phyloP scores from a whole-genome alignment of 2,329 filamentous ascomycete species.

The Fusarium vanettenii region DNA sequence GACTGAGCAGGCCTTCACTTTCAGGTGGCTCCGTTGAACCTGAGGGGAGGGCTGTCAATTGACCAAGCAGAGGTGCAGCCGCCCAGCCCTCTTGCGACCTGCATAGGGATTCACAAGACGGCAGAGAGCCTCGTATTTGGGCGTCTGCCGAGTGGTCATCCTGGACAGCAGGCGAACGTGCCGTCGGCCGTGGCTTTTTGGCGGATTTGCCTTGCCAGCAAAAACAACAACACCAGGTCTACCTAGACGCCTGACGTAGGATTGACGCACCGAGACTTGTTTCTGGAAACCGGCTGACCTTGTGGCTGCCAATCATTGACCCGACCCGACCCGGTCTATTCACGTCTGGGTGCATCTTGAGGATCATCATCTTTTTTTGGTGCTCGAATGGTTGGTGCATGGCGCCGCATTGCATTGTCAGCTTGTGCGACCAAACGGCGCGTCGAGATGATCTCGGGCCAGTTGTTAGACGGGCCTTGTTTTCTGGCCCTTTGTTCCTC shows the following conservation, averaged over 20 bases:
- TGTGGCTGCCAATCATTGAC: conserved; percentile 21
- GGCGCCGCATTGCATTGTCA: neutral
- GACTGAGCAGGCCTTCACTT: neutral
- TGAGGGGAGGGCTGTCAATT: conserved; percentile 12
- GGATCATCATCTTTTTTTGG: conserved; percentile 30
- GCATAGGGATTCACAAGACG: conserved; percentile 1
- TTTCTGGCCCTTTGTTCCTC: neutral
- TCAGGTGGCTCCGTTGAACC: conserved; percentile 18
- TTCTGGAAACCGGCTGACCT: conserved; percentile 30
- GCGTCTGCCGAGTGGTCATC: conserved; percentile 3
- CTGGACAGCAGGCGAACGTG: neutral
- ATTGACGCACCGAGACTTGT: conserved; percentile 36
- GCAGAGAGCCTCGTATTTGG: conserved; percentile 32
- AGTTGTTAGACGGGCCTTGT: neutral
- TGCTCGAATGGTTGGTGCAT: neutral
- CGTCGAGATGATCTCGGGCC: neutral
- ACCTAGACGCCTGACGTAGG: conserved; percentile 22
- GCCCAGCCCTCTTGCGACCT: neutral
- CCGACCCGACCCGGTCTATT: neutral
- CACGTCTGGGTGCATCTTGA: conserved; percentile 8
- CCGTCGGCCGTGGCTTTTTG: conserved; percentile 2
- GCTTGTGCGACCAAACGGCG: conserved; percentile 1
- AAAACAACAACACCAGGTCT: neutral
- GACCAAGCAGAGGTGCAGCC: conserved; percentile 7
- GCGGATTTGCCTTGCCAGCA: neutral